Conservation (phyloP, 2,329 filamentous ascomycete species). For the Phialophora macrospora region DNA sequence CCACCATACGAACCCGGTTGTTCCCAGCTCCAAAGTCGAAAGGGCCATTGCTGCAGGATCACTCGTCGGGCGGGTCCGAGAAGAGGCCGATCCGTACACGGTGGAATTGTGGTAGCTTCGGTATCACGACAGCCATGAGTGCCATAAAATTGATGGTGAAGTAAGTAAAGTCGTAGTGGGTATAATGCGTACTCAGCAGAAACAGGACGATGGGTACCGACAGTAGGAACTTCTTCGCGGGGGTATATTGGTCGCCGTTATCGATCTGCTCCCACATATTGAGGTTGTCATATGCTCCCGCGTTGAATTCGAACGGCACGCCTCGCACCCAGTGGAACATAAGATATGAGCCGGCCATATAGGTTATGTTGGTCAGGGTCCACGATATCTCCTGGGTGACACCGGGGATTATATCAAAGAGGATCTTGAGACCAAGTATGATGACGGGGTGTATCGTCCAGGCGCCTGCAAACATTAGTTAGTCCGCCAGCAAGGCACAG, state of each 20-base stretch:
- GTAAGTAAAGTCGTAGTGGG: conserved; percentile 95
- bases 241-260: conserved; percentile 97
- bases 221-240: conserved; percentile 96
- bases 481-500: conserved; percentile 21
- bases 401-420: conserved; percentile 95
- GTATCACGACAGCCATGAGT: conserved; percentile 89
- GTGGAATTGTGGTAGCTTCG: conserved; percentile 87
- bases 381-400: conserved; percentile 98
- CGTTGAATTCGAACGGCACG: conserved; percentile 98
- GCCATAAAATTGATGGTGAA: conserved; percentile 97
- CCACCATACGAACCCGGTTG: background rate
- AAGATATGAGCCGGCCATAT: conserved; percentile 98
- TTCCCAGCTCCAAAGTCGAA: conserved; percentile 1
- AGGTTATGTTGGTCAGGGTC: conserved; percentile 98
- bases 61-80: conserved; percentile 69
- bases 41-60: conserved; percentile 6
- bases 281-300: conserved; percentile 96
- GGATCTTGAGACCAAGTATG: conserved; percentile 88
- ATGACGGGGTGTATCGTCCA: conserved; percentile 97
- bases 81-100: conserved; percentile 77
- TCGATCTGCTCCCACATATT: conserved; percentile 99
- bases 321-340: conserved; percentile 99
- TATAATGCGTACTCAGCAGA: conserved; percentile 96
- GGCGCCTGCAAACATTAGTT: conserved; percentile 66
- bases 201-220: conserved; percentile 94